Base-by-base conservation (phyloP, 2,329 filamentous ascomycete genomes). In the Neurospora sp. region DNA sequence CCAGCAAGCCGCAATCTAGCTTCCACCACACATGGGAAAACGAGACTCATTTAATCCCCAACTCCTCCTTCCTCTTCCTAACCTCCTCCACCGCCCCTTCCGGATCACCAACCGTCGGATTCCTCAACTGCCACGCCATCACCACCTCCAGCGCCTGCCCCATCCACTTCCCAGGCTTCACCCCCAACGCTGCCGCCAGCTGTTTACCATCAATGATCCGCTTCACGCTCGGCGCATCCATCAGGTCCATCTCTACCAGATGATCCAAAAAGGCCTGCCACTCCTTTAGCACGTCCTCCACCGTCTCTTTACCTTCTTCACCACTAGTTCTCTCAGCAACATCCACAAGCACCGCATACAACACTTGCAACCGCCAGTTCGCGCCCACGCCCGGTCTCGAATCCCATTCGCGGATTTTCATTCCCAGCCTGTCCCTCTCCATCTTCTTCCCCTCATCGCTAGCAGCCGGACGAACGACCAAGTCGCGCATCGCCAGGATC, bases 141-240 rank as follows among this genome's bases (percentile, higher is more conserved):
- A 92, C 91, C 4, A 93, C 83, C 39, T 96, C 91, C 66, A 97
- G 81, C 3, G 93, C 93, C 66, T 85, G 84, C 69, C 88, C 88
- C 85, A 96, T 91, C 95, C 95, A 98, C n/a, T 84, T 89, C 0
- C 92, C 93, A 0, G 92, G 90, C 72, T 88, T 89, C n/a, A 86
- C 81, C 0, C 85, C 87, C 3, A 98, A 83, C 4, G 87, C 88
- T 72, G 88, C 85, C 19, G 88, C 87, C 23, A 98, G 85, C 68
- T 90, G 83, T 46, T 87, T 91, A 17, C 96, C 95, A 76, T 96
- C 92, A 40, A 97, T 83, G 33, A 92, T 81, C 5, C 86, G 85
- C 74, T 87, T 88, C 41, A 91, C 77, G 1, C 85, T 82, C 1
- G 87, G 83, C 0, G 84, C 87, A 68, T 89, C 84, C 75, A 87